Evolutionary conservation across 192 early-diverging fungal species (phyloP), one percentile per base, ranked within the genome.

Genomic region (Coemansia sp.): DNA sequence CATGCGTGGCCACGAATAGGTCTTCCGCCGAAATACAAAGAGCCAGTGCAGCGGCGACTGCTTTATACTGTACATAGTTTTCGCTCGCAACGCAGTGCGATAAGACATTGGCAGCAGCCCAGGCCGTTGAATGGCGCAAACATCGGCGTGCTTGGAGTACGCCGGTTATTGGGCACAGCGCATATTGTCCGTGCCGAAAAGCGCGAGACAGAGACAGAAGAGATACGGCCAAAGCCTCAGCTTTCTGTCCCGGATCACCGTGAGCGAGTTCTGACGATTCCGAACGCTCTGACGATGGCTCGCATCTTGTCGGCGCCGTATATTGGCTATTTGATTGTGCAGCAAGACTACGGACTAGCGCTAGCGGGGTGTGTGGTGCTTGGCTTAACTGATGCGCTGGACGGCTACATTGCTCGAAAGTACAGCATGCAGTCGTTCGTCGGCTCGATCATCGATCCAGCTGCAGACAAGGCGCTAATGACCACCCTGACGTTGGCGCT

Each of bases 381-480:
- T 37, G 92, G 93, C 17, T 64, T 93, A 40, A 92, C 97, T 0
- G 97, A 99, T 83, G 83, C 90, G 76, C 73, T 93, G 19, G 95
- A 96, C 74, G 95, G 95, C 29, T 95, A 82, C 61, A 93, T 99
- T 71, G 96, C 96, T 11, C 86, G 97, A 20, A 74, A 85, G 45
- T 97, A 87, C 76, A 92, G 94, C 40, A 89, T 94, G 90, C 87
- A 88, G 69, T 94, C 94, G 20, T 86, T 93, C 49, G 82, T 95
- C 35, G 96, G 95, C 11, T 92, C 91, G 5, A 93, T 94, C 25
- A 85, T 97, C 37, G 96, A 99, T 75, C 97, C 97, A 5, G 89
- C 90, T 10, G 95, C 95, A 17, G 97, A 99, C 79, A 99, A 97
- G 73, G 85, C 90, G 5, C 71, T 97, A 17, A 96, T 97, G 94